Evolutionary conservation across 306 rosid species (phyloP).

Genomic region (Dryas alaskensis): DNA sequence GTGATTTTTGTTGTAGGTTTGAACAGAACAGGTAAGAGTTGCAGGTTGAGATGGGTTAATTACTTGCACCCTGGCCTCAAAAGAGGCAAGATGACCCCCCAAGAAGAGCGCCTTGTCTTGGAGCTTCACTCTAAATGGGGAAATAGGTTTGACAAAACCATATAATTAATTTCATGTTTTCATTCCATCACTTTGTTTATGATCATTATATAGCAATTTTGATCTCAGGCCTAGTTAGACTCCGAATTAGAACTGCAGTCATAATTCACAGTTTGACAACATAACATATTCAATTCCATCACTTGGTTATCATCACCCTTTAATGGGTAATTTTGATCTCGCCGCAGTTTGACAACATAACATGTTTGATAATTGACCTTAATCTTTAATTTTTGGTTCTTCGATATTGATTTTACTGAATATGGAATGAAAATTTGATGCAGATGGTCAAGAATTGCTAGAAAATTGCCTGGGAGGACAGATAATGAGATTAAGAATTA

Average conservation of each 20-base stretch:
- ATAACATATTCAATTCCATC: not conserved
- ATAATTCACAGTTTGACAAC: not conserved
- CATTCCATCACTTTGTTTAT: not conserved
- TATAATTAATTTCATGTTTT: not conserved
- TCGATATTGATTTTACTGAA: not conserved
- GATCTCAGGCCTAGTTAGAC: too few relatives aligned
- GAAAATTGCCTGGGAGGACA: constrained; percentile 88
- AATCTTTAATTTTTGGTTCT: not conserved
- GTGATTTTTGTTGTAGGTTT: constrained; percentile 54
- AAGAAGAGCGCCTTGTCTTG: constrained; percentile 78
- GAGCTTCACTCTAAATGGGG: constrained; percentile 98
- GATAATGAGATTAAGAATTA: constrained; percentile 96
- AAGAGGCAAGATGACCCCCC: constrained; percentile 81
- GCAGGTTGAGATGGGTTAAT: constrained; percentile 95
- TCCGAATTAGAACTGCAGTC: not conserved
- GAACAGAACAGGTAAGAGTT: constrained; percentile 96
- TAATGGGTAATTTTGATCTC: not conserved
- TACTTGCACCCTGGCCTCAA: constrained; percentile 96
- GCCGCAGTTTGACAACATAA: not conserved
- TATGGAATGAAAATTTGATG: not conserved
- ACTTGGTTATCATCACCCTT: not conserved
- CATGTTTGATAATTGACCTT: not conserved
- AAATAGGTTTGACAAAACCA: constrained; percentile 56
- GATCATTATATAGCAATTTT: not conserved
- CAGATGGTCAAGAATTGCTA: constrained; percentile 97